Conservation (phyloP, 768 basidiomycete genomes). For the Candolleomyces efflorescens region DNA sequence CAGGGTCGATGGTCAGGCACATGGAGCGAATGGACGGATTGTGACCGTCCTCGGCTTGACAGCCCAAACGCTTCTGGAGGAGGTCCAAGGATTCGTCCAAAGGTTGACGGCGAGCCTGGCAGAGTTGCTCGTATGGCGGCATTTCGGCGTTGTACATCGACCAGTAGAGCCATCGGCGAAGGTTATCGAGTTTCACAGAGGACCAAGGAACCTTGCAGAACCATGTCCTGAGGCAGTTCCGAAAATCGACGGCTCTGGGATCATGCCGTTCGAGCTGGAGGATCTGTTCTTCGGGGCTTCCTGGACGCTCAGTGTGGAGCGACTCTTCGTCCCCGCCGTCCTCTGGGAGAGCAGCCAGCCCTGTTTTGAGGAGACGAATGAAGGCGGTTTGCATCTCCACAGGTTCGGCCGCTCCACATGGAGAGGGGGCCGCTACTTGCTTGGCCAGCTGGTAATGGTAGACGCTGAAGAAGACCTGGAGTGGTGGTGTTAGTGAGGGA, state of each 20-base stretch:
- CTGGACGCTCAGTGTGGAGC: constrained; percentile 43
- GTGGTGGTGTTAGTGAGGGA: neutral
- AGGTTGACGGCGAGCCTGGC: constrained; percentile 39
- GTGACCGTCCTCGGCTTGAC: constrained; percentile 55
- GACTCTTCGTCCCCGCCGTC: constrained; percentile 55
- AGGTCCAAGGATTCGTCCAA: constrained; percentile 59
- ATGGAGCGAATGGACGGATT: constrained; percentile 50
- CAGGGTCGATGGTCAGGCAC: constrained; percentile 73
- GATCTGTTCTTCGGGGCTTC: constrained; percentile 58
- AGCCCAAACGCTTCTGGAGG: constrained; percentile 71
- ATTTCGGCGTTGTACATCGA: constrained; percentile 68
- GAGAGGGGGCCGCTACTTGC: constrained; percentile 43
- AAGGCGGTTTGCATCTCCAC: constrained; percentile 57
- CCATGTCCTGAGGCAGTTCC: constrained; percentile 69
- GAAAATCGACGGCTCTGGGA: constrained; percentile 70
- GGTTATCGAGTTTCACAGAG: constrained; percentile 54
- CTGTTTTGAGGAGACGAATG: constrained; percentile 59
- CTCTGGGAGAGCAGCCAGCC: constrained; percentile 52
- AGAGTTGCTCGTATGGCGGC: constrained; percentile 44
- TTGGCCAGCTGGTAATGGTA: constrained; percentile 52
- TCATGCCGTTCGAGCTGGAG: constrained; percentile 56
- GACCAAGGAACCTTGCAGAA: constrained; percentile 77
- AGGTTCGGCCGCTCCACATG: constrained; percentile 40
- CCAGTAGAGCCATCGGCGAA: constrained; percentile 81
- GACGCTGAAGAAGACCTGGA: constrained; percentile 64